phyloP scores from a whole-genome alignment of 2,329 filamentous ascomycete genomes.

The Aspergillus pseudotamarii region DNA sequence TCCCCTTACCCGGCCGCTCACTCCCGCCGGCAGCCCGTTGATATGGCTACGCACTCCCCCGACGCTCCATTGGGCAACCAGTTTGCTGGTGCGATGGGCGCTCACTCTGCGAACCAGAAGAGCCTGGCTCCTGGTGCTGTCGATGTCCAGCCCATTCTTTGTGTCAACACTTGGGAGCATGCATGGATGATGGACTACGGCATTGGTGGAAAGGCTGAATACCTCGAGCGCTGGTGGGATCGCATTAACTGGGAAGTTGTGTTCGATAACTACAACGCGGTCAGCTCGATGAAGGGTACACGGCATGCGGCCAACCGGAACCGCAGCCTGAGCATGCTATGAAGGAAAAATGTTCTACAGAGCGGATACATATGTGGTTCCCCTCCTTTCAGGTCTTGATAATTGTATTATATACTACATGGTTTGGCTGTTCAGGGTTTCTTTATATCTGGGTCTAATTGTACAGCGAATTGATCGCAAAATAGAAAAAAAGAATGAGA shows the following conservation, averaged over 20 bases:
- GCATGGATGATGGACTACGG: slow-evolving; percentile 85
- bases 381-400: slow-evolving; percentile 21
- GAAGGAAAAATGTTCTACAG: slow-evolving; percentile 11
- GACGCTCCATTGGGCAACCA: slow-evolving; percentile 38
- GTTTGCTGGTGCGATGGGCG: slow-evolving; percentile 40
- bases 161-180: slow-evolving; percentile 96
- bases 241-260: slow-evolving; percentile 83
- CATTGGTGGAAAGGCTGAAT: slow-evolving; percentile 72
- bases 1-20: slow-evolving; percentile 85
- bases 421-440: slow-evolving; percentile 19
- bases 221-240: slow-evolving; percentile 83
- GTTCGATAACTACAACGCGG: slow-evolving; percentile 47
- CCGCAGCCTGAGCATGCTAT: slow-evolving; percentile 32
- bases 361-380: slow-evolving; percentile 6
- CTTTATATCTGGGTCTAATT: slow-evolving; percentile 21
- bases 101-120: slow-evolving; percentile 37
- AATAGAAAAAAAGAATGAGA: slow-evolving; percentile 12
- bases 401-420: slow-evolving; percentile 33
- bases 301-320: slow-evolving; percentile 24
- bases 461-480: slow-evolving; percentile 24
- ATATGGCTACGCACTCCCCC: slow-evolving; percentile 48
- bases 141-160: slow-evolving; percentile 76
- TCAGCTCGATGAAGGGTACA: slow-evolving; percentile 27
- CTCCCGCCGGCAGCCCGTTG: slow-evolving; percentile 66
- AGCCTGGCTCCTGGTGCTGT: slow-evolving; percentile 43